A percentile compares a stretch with the other conserved stretches of the same genome.
Conservation (phyloP, 768 basidiomycete genomes). For the Chiua virens region DNA sequence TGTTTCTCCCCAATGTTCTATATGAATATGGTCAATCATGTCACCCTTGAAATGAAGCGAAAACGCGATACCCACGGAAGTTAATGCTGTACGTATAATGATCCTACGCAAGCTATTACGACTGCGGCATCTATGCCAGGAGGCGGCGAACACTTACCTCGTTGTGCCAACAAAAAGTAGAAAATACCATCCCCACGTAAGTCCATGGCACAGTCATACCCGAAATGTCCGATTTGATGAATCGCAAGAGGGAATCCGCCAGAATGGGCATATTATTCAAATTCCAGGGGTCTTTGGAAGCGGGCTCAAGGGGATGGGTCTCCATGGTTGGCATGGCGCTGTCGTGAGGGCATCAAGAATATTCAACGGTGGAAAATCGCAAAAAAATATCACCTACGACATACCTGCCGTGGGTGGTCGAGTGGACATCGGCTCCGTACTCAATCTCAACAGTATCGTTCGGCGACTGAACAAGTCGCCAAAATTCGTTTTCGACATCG, state of each 20-base stretch:
- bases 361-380: constrained; percentile 30
- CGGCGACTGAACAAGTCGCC: constrained; percentile 89
- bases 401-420: constrained; percentile 95
- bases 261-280: constrained; percentile 96
- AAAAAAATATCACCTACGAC: constrained; percentile 22
- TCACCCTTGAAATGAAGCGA: constrained; percentile 18
- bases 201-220: constrained; percentile 99
- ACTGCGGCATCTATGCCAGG: constrained; percentile 21
- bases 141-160: constrained; percentile 54
- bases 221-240: constrained; percentile 97
- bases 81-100: constrained; percentile 98
- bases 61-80: constrained; percentile 62
- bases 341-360: constrained; percentile 8
- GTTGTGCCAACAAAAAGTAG: constrained; percentile 99
- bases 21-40: constrained; percentile 25
- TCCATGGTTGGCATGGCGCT: constrained; percentile 97
- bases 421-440: constrained; percentile 99
- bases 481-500: constrained; percentile 94
- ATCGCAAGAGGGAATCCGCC: constrained; percentile 89
- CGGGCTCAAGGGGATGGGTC: constrained; percentile 84
- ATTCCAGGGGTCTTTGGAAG: constrained; percentile 94
- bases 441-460: constrained; percentile 95
- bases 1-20: constrained; percentile 99
- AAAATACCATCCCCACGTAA: constrained; percentile 98
- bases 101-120: constrained; percentile 53